phyloP scores from a whole-genome alignment of 352 stramenopile genomes.

The Globisporangium nunn region DNA sequence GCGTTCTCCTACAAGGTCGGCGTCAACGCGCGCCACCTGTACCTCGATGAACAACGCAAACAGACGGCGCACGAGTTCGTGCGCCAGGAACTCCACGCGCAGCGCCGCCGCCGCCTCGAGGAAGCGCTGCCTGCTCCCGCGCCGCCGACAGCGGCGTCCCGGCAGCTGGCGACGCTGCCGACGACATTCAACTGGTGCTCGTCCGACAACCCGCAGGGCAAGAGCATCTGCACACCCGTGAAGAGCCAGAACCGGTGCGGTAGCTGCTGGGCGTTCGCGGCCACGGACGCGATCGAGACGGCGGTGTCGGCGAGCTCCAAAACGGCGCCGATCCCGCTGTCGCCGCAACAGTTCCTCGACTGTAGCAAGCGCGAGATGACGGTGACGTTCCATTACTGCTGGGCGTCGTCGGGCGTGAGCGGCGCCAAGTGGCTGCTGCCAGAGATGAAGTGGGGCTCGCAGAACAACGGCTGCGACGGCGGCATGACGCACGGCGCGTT shows the following conservation, averaged over 20 bases:
- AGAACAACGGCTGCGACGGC: slow-evolving; percentile 71
- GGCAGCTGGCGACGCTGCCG: slow-evolving; percentile 11
- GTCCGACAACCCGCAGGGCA: slow-evolving; percentile 48
- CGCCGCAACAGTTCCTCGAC: slow-evolving; percentile 72
- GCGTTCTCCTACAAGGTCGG: slow-evolving; percentile 57
- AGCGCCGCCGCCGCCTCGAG: slow-evolving; percentile 19
- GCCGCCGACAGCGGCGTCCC: slow-evolving; percentile 10
- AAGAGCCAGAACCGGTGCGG: slow-evolving; percentile 81
- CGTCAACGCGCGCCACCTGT: slow-evolving; percentile 60
- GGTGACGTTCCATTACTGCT: slow-evolving; percentile 75
- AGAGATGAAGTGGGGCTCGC: slow-evolving; percentile 69
- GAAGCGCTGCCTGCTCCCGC: slow-evolving; percentile 3
- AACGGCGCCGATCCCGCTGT: slow-evolving; percentile 43
- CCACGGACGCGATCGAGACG: slow-evolving; percentile 70
- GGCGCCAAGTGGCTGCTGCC: slow-evolving; percentile 49
- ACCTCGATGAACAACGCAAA: slow-evolving; percentile 31
- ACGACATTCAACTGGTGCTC: slow-evolving; percentile 68
- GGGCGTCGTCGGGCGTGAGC: slow-evolving; percentile 35
- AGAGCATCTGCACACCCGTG: slow-evolving; percentile 62
- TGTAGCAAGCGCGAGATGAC: slow-evolving; percentile 68
- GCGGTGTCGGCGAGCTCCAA: slow-evolving; percentile 44
- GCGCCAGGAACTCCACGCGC: slow-evolving; percentile 41
- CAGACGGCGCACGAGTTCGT: slow-evolving; percentile 49
- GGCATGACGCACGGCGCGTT: slow-evolving; percentile 81
- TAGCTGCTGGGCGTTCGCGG: slow-evolving; percentile 79